Base-by-base conservation (phyloP, 257 asterid genomes). In the Ballota nigra region DNA sequence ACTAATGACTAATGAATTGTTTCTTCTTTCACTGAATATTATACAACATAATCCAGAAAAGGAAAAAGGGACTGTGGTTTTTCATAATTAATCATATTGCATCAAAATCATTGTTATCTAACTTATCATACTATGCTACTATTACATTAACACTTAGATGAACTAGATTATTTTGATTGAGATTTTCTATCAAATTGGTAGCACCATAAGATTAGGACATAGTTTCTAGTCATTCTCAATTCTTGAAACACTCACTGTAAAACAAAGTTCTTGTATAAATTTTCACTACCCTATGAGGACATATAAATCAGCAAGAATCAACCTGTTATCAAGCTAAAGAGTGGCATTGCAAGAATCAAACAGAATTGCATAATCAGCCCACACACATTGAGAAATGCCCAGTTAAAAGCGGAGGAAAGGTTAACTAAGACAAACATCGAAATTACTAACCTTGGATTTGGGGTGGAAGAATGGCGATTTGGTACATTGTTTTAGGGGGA, bases 371-470 rank as follows among this genome's bases (percentile, higher is more conserved):
- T 9, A 64, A 55, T 45, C 65, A 58, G n/a, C 24, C 36, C 18
- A 23, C 8, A 33, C 29, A 28, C n/a, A n/a, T n/a, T n/a, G n/a
- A n/a, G n/a, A n/a, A n/a, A n/a, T n/a, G n/a, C n/a, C n/a, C n/a
- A n/a, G n/a, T n/a, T n/a, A n/a, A n/a, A n/a, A n/a, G n/a, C n/a
- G n/a, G n/a, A 26, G 3, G 29, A 26, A 26, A 26, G 2, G 29
- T 59, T 58, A 2, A 15, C 12, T 2, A 33, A 33, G 26, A 20
- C n/a, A n/a, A n/a, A n/a, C 15, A 28, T 18, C 63, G 51, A 33
- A 53, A 43, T 6, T 4, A 55, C 79, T 11, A 33, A 82, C 86
- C 86, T 82, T 73, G 75, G 45, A 69, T 8, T 29, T 71, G 71
- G n/a, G 78, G 43, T 41, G 26, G 45, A 70, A 13, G 38, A 76